These are phyloP conservation scores for Mucor plumbeus DNA, from an alignment of 371 early-diverging fungal genomes.

Conservation along the genomic window DNA sequence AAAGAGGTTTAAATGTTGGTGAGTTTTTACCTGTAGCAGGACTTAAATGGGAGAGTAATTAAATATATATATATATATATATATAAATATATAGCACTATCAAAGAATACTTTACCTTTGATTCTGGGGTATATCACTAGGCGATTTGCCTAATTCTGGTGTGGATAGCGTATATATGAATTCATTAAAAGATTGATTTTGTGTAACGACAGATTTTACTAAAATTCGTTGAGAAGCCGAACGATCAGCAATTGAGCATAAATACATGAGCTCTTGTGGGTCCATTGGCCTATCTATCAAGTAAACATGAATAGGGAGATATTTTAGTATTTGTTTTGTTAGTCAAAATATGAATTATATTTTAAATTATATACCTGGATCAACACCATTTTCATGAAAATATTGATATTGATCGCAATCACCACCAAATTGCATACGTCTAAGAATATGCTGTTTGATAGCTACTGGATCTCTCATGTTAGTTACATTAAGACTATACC, in stretches of 20 bases:
- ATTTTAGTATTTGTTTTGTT: conserved; percentile 5
- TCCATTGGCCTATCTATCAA: conserved; percentile 32
- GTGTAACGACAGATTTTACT: conserved; percentile 24
- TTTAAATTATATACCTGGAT: conserved; percentile 42
- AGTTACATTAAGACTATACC: conserved; percentile 59
- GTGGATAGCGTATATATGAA: conserved; percentile 32
- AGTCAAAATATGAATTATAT: conserved; percentile 8
- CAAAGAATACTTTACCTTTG: neutral
- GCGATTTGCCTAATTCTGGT: conserved; percentile 51
- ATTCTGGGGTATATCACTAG: conserved; percentile 23
- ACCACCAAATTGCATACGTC: conserved; percentile 49
- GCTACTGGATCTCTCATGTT: conserved; percentile 54
- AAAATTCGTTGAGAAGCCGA: conserved; percentile 49
- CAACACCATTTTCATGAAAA: conserved; percentile 57
- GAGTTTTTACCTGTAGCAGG: conserved; percentile 12
- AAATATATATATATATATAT: no score
- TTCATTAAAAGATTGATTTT: neutral
- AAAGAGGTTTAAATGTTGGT: conserved; percentile 29
- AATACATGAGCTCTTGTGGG: conserved; percentile 37
- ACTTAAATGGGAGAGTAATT: neutral
- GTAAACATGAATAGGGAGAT: neutral
- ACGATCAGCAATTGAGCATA: conserved; percentile 51
- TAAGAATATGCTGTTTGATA: conserved; percentile 55
- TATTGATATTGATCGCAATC: conserved; percentile 52
- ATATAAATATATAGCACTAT: no score